Evolutionary conservation across 306 rosid genomes (phyloP), one percentile per base, ranked within the genome.

Genomic region (Astragalus membranaceus): DNA sequence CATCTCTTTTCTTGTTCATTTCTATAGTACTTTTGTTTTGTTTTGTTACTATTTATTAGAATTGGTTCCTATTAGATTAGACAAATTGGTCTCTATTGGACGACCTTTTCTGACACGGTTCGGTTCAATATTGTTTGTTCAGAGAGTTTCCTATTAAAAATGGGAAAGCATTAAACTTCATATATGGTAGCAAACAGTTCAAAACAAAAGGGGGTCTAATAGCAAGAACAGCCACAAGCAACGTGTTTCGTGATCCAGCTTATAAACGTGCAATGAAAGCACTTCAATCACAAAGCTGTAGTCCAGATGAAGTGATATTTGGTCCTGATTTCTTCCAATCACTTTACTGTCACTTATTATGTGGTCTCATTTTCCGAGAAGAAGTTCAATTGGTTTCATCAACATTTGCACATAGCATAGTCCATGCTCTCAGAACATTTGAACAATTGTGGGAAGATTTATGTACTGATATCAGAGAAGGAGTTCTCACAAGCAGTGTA

Each of bases 301-400:
- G 99, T 89, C 99, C 97, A 0, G 97, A 95, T 12, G 99, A 91
- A 72, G 99, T 95, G 50, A 87, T 95, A 51, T 95, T 95, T 26
- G 97, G 96, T 23, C 82, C 89, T 4, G 97, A 91, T 67, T 89
- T 91, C 67, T 84, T 78, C 64, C 96, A 95, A 71, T 91, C 99
- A 5, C 49, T 95, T 6, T 95, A 95, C 75, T 95, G 99, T 75
- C 99, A 95, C 76, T 85, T 95, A 54, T 65, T 95, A 13, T 83
- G 97, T 50, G 97, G 97, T 1, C 73, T 95, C 4, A 84, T 95
- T 50, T 89, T 81, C 64, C 64, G 82, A 0, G 89, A 91, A 0
- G 91, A 91, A 43, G 83, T 95, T 73, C 89, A 88, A 43, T 29
- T 78, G 12, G 84, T 95, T 13, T 79, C 73, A 15, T 95, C 99